Evolutionary conservation across 306 rosid species (phyloP), one percentile per base, ranked within the genome.

Genomic region (Canavalia ensiformis): DNA sequence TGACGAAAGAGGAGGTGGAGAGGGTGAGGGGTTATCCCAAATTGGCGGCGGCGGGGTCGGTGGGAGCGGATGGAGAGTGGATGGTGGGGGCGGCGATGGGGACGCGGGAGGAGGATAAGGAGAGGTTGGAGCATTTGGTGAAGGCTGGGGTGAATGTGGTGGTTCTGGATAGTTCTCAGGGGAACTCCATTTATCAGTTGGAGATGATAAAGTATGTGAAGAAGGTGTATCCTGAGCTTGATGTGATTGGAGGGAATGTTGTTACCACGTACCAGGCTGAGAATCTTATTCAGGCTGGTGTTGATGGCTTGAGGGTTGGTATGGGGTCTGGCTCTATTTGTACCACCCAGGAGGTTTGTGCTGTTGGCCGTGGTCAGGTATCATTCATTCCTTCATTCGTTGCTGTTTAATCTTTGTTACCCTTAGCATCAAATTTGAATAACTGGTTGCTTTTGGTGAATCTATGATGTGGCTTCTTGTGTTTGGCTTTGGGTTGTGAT

Each of bases 271-370:
- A 89, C 29, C 99, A 95, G 75, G 98, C 99, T 9, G 96, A 91
- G 72, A 93, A 95, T 84, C 69, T 95, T 72, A 90, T 91, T 88
- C 91, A 89, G 47, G 96, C 97, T 2, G 99, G 99, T 35, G 98
- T 74, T 5, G 99, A 95, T 81, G 99, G 97, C 7, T 85, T 95
- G 88, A 83, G 98, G 44, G 92, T 93, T 65, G 97, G 99, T 49
- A 95, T 95, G 99, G 99, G 99, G 0, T 95, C 99, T 31, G 99
- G 99, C 0, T 95, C 99, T 37, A 95, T 95, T 37, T 93, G 99
- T 66, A 95, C 99, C 10, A 93, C 99, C 2, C 98, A 95, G 77
- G 99, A 95, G 80, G 99, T 91, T 25, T 95, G 99, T 25, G 99
- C 98, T 0, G 99, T 92, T 1, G 98, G 99, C 29, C 90, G 99